Percentiles rank a stretch among this genome's conserved stretches.
phyloP scores from a whole-genome alignment of 2,329 filamentous ascomycete species.

The Phyllachora maydis region DNA sequence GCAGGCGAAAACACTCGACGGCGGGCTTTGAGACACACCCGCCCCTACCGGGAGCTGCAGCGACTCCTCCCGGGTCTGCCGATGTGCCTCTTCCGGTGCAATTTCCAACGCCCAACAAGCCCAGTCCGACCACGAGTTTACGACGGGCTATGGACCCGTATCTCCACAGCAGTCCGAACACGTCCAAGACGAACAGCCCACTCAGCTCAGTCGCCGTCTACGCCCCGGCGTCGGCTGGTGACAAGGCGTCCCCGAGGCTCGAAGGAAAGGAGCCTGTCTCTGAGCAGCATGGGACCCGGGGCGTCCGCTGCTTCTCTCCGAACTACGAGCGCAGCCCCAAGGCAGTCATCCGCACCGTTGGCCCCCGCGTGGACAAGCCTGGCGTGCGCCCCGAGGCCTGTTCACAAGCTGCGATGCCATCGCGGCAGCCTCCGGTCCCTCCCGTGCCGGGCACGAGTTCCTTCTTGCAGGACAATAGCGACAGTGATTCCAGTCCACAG shows the following conservation, averaged over 20 bases:
- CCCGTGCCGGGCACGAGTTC: constrained; percentile 18
- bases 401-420: constrained; percentile 9
- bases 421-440: constrained; percentile 12
- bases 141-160: constrained; percentile 79
- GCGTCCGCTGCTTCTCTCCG: constrained; percentile 46
- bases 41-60: constrained; percentile 11
- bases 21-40: constrained; percentile 34
- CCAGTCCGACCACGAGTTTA: constrained; percentile 59
- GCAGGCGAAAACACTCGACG: constrained; percentile 77
- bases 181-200: constrained; percentile 8
- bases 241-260: no score
- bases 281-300: constrained; percentile 12
- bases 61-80: constrained; percentile 12
- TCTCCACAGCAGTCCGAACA: constrained; percentile 20
- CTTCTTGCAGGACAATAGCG: constrained; percentile 30
- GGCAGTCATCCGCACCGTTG: constrained; percentile 48
- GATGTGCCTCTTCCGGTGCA: no score
- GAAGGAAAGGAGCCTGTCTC: no score
- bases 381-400: background rate
- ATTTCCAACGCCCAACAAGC: constrained; percentile 18
- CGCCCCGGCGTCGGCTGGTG: no score
- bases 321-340: constrained; percentile 54
- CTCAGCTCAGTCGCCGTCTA: constrained; percentile 1
- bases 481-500: constrained; percentile 21
- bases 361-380: constrained; percentile 8